Evolutionary conservation across 768 basidiomycete species (phyloP).

Genomic region (Cystobasidium tubakii): DNA sequence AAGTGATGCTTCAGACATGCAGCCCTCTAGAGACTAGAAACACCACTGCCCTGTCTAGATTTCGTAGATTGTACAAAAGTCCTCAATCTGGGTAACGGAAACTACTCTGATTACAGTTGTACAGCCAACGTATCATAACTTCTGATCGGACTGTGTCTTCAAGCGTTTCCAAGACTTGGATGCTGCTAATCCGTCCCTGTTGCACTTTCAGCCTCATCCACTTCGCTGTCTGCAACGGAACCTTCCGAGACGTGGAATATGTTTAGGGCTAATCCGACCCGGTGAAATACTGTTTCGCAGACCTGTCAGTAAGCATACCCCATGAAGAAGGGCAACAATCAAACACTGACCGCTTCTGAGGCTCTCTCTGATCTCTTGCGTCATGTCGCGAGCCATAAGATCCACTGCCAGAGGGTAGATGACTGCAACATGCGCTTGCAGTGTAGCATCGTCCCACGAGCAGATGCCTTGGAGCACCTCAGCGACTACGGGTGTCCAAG

Average conservation of each 20-base stretch:
- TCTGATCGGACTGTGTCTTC: background rate
- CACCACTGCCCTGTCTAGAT: background rate
- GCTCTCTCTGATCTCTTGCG: slow-evolving; percentile 72
- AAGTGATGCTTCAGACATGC: too few species aligned
- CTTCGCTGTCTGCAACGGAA: slow-evolving; percentile 1
- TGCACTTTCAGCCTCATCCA: background rate
- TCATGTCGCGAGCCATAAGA: slow-evolving; percentile 71
- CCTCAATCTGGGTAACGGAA: background rate
- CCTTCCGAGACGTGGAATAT: slow-evolving; percentile 20
- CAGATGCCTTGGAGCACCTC: slow-evolving; percentile 87
- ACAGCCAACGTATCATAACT: background rate
- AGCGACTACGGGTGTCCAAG: slow-evolving; percentile 98
- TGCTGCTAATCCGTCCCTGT: background rate
- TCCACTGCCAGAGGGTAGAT: slow-evolving; percentile 87
- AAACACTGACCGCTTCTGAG: slow-evolving; percentile 53
- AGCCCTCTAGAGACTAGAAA: too few species aligned
- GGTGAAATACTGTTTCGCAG: slow-evolving; percentile 46
- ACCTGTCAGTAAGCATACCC: background rate
- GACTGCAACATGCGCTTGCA: slow-evolving; percentile 75
- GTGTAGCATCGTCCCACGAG: slow-evolving; percentile 81
- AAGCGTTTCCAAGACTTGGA: background rate
- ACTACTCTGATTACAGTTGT: background rate
- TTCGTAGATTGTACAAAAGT: background rate
- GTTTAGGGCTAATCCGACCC: slow-evolving; percentile 15
- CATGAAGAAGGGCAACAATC: too few species aligned